phyloP scores from a whole-genome alignment of 2,329 filamentous ascomycete genomes.

The Hypocreales sp. region DNA sequence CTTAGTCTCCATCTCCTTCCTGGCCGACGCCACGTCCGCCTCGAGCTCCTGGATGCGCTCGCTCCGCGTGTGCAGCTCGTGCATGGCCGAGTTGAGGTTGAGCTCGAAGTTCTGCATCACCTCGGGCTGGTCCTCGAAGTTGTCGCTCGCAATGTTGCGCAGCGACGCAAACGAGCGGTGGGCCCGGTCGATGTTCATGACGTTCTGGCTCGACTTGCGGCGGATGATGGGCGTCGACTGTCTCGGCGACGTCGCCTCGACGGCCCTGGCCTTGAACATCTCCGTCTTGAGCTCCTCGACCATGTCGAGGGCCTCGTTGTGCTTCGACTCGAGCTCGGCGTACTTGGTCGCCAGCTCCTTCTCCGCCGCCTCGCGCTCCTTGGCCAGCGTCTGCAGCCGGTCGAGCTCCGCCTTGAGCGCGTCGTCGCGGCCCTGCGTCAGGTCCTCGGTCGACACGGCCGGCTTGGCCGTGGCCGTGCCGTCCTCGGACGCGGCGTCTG shows the following conservation, averaged over 20 bases:
- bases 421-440: conserved; percentile 22
- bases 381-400: conserved; percentile 51
- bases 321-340: conserved; percentile 65
- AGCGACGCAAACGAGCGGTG: conserved; percentile 83
- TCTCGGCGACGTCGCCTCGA: conserved; percentile 43
- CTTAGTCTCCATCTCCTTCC: conserved; percentile 95
- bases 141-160: conserved; percentile 74
- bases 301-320: conserved; percentile 67
- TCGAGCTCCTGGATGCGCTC: conserved; percentile 86
- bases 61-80: conserved; percentile 73
- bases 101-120: conserved; percentile 84
- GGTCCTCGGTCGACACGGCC: conserved; percentile 19
- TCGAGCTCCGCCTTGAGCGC: conserved; percentile 51
- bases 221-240: conserved; percentile 67
- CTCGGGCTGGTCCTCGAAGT: conserved; percentile 70
- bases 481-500: conserved; percentile 26
- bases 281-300: conserved; percentile 87
- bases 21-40: conserved; percentile 63
- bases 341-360: conserved; percentile 62
- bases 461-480: conserved; percentile 30
- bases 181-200: conserved; percentile 76
- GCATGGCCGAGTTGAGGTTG: conserved; percentile 82
- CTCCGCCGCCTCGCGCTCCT: conserved; percentile 64
- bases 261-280: conserved; percentile 58
- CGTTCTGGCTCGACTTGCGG: conserved; percentile 81